Percentiles rank a stretch among this genome's conserved stretches.
phyloP scores from a whole-genome alignment of 2,329 filamentous ascomycete species.

The Westerdykella ornata region DNA sequence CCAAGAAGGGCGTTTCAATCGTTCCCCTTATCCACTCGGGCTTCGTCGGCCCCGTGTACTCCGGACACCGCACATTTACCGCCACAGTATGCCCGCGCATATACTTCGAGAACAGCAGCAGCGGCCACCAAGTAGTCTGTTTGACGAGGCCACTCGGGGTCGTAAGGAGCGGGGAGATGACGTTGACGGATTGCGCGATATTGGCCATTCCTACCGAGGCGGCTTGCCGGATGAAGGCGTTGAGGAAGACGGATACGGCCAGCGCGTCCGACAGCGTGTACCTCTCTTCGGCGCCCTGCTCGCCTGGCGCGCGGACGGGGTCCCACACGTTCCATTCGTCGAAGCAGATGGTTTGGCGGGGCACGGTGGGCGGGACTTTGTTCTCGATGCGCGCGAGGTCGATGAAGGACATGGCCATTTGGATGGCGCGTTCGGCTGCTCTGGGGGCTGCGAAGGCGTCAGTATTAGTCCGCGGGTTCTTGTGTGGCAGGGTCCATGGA shows the following conservation, averaged over 20 bases:
- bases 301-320: conserved; percentile 61
- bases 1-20: conserved; percentile 63
- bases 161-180: conserved; percentile 72
- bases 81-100: conserved; percentile 68
- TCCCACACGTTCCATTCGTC: conserved; percentile 87
- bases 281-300: conserved; percentile 60
- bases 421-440: conserved; percentile 65
- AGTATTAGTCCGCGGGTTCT: too few species aligned
- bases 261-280: conserved; percentile 68
- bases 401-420: conserved; percentile 61
- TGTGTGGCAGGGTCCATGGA: neutral
- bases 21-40: conserved; percentile 59
- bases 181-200: conserved; percentile 71
- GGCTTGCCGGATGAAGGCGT: conserved; percentile 68
- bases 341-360: conserved; percentile 66
- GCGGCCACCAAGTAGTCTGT: conserved; percentile 70
- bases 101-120: conserved; percentile 61
- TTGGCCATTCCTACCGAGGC: conserved; percentile 69
- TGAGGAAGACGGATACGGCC: conserved; percentile 68
- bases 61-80: conserved; percentile 55
- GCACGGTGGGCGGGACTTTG: conserved; percentile 52
- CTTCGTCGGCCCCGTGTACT: conserved; percentile 61
- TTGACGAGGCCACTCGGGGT: conserved; percentile 56
- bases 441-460: conserved; percentile 53
- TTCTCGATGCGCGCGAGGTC: conserved; percentile 69